phyloP scores from a whole-genome alignment of 306 rosid genomes.

The Dryas octopetala region DNA sequence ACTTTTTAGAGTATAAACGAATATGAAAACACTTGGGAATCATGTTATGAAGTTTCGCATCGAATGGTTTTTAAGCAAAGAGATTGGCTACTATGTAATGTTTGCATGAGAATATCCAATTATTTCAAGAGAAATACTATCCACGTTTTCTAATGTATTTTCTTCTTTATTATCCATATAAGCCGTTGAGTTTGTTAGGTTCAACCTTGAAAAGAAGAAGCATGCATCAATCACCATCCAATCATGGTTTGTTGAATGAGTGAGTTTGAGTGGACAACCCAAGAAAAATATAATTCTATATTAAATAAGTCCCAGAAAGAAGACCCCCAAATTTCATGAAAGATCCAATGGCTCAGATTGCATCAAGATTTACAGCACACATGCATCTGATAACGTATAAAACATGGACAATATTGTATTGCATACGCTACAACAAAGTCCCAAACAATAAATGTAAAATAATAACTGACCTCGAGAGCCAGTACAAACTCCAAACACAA shows the following conservation, averaged over 20 bases:
- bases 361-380: background rate
- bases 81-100: too few species aligned
- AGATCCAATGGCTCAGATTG: slow-evolving; percentile 12
- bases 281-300: background rate
- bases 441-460: background rate
- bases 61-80: too few species aligned
- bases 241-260: slow-evolving; percentile 8
- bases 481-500: slow-evolving; percentile 26
- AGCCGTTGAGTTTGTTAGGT: background rate
- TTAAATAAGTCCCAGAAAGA: background rate
- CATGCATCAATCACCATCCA: slow-evolving; percentile 20
- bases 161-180: too few species aligned
- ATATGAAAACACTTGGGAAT: too few species aligned
- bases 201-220: background rate
- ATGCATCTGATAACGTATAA: slow-evolving; percentile 1
- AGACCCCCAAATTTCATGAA: background rate
- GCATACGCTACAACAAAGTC: background rate
- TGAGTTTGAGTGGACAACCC: slow-evolving; percentile 16
- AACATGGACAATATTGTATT: background rate
- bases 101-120: too few species aligned
- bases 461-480: slow-evolving; percentile 15
- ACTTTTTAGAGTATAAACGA: too few species aligned
- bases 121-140: too few species aligned
- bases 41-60: too few species aligned
- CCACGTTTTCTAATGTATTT: too few species aligned